Evolutionary conservation across 768 basidiomycete genomes (phyloP).

Genomic region (Tricholoma sp.): DNA sequence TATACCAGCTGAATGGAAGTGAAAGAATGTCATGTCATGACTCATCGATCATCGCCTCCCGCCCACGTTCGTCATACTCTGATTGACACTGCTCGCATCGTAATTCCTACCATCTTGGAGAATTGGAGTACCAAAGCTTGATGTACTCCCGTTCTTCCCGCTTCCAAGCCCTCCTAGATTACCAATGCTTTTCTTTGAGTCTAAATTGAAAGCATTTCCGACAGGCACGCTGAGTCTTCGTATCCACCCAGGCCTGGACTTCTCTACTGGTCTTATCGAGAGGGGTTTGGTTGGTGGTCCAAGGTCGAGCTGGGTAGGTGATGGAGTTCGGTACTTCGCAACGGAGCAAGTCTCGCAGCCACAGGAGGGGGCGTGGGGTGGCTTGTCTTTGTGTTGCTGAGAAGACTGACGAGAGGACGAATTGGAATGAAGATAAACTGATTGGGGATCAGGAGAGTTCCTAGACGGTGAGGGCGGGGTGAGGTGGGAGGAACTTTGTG

Average conservation of each 20-base stretch:
- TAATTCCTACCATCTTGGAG: constrained; percentile 49
- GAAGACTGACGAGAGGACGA: constrained; percentile 26
- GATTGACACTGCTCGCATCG: constrained; percentile 38
- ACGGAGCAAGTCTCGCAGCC: constrained; percentile 63
- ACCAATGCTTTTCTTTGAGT: constrained; percentile 41
- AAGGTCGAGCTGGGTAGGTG: constrained; percentile 26
- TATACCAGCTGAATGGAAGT: neutral
- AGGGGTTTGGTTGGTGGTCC: constrained; percentile 40
- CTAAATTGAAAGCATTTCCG: constrained; percentile 51
- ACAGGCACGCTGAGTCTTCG: constrained; percentile 74
- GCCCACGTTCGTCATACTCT: constrained; percentile 47
- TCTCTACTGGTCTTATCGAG: constrained; percentile 41
- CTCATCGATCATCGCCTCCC: constrained; percentile 36
- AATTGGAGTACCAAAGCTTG: constrained; percentile 17
- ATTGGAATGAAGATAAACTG: constrained; percentile 13
- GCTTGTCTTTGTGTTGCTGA: constrained; percentile 8
- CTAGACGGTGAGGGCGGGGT: constrained; percentile 25
- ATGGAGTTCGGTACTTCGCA: constrained; percentile 44
- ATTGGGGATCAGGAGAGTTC: constrained; percentile 9
- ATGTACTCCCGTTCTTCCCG: constrained; percentile 46
- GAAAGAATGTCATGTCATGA: neutral
- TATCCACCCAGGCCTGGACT: constrained; percentile 66
- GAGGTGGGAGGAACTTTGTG: constrained; percentile 40
- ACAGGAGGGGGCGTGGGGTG: constrained; percentile 56
- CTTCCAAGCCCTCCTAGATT: constrained; percentile 31